phyloP scores from a whole-genome alignment of 2,329 filamentous ascomycete species.

The Pseudocercospora fijiensis region DNA sequence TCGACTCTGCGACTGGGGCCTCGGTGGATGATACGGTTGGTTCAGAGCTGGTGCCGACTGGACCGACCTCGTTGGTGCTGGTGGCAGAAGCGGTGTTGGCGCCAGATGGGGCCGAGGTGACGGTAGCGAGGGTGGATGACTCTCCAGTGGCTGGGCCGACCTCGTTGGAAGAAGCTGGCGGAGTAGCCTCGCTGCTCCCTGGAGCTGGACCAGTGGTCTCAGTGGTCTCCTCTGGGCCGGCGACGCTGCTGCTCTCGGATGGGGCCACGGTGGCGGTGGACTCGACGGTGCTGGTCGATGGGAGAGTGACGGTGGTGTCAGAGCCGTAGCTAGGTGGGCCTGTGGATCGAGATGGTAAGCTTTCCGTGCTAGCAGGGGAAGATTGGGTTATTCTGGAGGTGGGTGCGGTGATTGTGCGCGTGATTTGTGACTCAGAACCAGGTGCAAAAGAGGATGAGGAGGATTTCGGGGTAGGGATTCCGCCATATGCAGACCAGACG shows the following conservation, averaged over 20 bases:
- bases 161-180: constrained; percentile 15
- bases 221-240: constrained; percentile 14
- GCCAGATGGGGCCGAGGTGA: constrained; percentile 22
- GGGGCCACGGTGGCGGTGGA: constrained; percentile 15
- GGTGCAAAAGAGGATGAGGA: neutral
- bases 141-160: constrained; percentile 18
- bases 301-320: constrained; percentile 9
- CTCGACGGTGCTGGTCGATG: constrained; percentile 15
- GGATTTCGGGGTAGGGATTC: neutral
- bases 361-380: constrained; percentile 20
- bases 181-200: constrained; percentile 16
- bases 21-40: constrained; percentile 19
- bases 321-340: constrained; percentile 16
- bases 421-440: constrained; percentile 2
- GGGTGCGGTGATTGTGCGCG: constrained; percentile 7
- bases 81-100: constrained; percentile 19
- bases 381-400: constrained; percentile 9
- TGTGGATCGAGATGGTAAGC: constrained; percentile 25
- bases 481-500: constrained; percentile 6
- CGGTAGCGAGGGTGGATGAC: constrained; percentile 22
- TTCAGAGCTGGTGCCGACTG: constrained; percentile 12
- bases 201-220: constrained; percentile 14
- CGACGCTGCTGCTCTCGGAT: constrained; percentile 13
- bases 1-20: constrained; percentile 20
- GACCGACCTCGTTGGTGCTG: constrained; percentile 21